Evolutionary conservation across 2,329 filamentous ascomycete genomes (phyloP), one percentile per base, ranked within the genome.

Genomic region (Colletotrichum phormii): DNA sequence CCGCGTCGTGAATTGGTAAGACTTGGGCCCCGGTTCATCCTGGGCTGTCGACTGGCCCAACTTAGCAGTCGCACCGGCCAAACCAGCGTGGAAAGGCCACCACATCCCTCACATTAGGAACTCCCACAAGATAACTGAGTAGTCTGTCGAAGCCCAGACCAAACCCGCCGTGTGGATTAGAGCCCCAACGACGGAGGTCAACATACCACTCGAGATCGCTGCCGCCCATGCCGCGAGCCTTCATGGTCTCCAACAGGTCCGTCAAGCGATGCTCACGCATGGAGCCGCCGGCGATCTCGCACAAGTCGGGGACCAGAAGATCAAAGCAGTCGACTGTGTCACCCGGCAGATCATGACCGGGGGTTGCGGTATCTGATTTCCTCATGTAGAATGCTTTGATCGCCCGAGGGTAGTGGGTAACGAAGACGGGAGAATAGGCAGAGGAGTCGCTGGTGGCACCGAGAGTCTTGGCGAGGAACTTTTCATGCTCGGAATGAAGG

Each of bases 401-500:
- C 60, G 87, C 86, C 75, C 90, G 90, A n/a, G 97, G 97, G 80
- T 98, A 99, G 81, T 98, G 89, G 15, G 95, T 98, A 75, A 99
- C 91, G 80, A 98, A 98, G 57, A 98, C 88, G 8, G 97, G 97
- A 60, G 89, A 84, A 76, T 81, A 81, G 53, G 84, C 84, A 35
- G 85, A 83, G 59, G 84, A 84, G n/a, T 85, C 82, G 63, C 81
- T 74, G 67, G 83, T 79, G 60, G 83, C 85, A 31, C 91, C 91
- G 57, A 96, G 79, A 31, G 85, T 85, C 65, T 90, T 87, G 60
- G 97, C 95, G 66, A 99, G 88, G 80, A 92, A 98, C 80, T 91
- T 94, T 84, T 99, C 97, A 83, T 99, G 97, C 81, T 98, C 96
- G 1, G 95, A 93, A 78, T 97, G 94, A 35, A 99, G 87, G 24